These are phyloP conservation scores for Croton setiger DNA, from an alignment of 441 rosid species.

Conservation along the genomic window DNA sequence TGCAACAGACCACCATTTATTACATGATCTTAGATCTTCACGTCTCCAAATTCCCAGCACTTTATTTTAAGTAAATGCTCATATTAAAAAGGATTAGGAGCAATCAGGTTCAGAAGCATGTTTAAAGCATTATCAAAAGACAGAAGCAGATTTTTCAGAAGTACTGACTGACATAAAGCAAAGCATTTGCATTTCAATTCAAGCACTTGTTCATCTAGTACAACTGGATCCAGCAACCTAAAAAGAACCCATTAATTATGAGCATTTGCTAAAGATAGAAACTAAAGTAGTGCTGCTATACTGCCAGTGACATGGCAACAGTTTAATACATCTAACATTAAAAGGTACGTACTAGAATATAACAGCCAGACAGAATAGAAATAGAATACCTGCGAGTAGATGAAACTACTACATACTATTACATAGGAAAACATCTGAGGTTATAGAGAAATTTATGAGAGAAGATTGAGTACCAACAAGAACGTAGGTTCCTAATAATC, in stretches of 20 bases:
- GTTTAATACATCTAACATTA: conserved; percentile 9
- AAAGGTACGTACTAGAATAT: conserved; percentile 3
- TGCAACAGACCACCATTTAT: not conserved
- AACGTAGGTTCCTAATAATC: not conserved
- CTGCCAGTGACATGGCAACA: not conserved
- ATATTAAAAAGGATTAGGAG: not conserved
- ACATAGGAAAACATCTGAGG: not conserved
- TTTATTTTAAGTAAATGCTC: not conserved
- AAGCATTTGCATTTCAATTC: not conserved
- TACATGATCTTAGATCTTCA: conserved; percentile 17
- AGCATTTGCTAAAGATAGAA: not conserved
- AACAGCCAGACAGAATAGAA: conserved; percentile 15
- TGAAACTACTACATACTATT: conserved; percentile 7
- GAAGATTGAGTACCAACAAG: not conserved
- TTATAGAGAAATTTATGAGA: conserved; percentile 10
- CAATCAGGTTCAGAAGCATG: not conserved
- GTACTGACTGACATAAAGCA: not conserved
- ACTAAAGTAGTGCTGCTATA: not conserved
- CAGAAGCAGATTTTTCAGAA: conserved; percentile 4
- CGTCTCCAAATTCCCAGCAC: conserved; percentile 27
- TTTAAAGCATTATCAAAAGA: not conserved
- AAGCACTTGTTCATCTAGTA: not conserved
- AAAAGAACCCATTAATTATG: conserved; percentile 6
- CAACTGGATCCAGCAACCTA: conserved; percentile 10
- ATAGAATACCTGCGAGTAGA: conserved; percentile 20